phyloP scores from a whole-genome alignment of 2,329 filamentous ascomycete species.

The Torrubiellomyces zombiae region DNA sequence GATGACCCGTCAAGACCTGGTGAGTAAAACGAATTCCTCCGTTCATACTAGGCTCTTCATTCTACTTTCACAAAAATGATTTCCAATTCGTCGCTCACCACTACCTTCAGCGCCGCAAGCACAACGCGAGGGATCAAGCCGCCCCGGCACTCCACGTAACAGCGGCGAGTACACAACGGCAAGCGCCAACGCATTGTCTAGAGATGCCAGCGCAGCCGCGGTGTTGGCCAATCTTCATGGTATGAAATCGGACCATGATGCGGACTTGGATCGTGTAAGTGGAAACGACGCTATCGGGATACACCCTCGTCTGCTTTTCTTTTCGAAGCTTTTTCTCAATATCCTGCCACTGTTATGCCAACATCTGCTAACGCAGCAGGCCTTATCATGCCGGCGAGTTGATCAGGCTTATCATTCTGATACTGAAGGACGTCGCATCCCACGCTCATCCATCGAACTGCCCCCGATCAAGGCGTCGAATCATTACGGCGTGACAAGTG shows the following conservation, averaged over 20 bases:
- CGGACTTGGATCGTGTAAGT: conserved; percentile 63
- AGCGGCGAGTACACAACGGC: conserved; percentile 49
- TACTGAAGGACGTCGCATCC: conserved; percentile 45
- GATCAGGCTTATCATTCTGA: conserved; percentile 58
- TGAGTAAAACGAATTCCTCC: too few species aligned
- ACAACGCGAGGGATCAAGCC: conserved; percentile 49
- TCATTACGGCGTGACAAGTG: conserved; percentile 53
- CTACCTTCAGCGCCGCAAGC: conserved; percentile 48
- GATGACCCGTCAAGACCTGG: too few species aligned
- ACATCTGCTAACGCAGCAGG: too few species aligned
- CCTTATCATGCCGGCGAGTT: too few species aligned
- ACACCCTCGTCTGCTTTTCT: too few species aligned
- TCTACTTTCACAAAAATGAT: too few species aligned
- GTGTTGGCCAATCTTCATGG: conserved; percentile 70
- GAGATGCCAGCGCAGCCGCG: conserved; percentile 58
- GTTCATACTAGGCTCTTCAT: too few species aligned
- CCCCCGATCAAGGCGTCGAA: conserved; percentile 46
- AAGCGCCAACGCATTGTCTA: conserved; percentile 24
- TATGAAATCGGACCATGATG: conserved; percentile 59
- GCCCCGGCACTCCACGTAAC: conserved; percentile 50
- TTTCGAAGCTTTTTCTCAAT: too few species aligned
- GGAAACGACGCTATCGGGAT: conserved; percentile 5
- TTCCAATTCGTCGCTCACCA: too few species aligned
- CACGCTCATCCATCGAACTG: conserved; percentile 53
- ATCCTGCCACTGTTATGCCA: too few species aligned